These are phyloP conservation scores for Penicillium verrucosum DNA, from an alignment of 2,329 filamentous ascomycete species.

Conservation along the genomic window DNA sequence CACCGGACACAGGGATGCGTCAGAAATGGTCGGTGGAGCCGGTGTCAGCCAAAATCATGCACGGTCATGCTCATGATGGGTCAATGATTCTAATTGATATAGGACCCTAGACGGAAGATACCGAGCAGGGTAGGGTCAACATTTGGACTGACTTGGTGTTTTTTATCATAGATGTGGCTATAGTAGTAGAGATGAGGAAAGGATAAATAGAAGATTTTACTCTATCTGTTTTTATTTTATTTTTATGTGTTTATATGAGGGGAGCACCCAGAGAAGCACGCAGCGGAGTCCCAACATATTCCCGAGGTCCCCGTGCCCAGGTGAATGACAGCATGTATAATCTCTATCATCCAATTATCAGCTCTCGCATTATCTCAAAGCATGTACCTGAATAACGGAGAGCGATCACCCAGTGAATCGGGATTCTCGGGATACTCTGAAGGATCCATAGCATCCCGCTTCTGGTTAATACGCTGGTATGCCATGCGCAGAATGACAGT, in stretches of 20 bases:
- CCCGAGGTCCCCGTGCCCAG: not conserved
- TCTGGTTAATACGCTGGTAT: slow-evolving; percentile 60
- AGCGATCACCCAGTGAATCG: slow-evolving; percentile 58
- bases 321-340: not conserved
- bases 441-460: slow-evolving; percentile 49
- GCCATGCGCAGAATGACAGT: slow-evolving; percentile 45
- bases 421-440: slow-evolving; percentile 51
- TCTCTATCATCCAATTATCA: not conserved
- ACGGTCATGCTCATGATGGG: too few species aligned
- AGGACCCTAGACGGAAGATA: too few species aligned
- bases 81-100: too few species aligned
- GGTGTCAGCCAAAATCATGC: too few species aligned
- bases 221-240: too few species aligned
- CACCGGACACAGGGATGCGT: too few species aligned
- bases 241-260: not conserved
- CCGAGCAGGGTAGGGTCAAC: too few species aligned
- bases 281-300: not conserved
- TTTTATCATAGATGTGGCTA: too few species aligned
- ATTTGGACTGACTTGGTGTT: too few species aligned
- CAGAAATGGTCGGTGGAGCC: too few species aligned
- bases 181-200: too few species aligned
- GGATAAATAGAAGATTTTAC: too few species aligned
- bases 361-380: slow-evolving; percentile 33
- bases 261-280: not conserved
- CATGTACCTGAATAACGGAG: slow-evolving; percentile 63